Percentiles rank a stretch among this genome's conserved stretches.
These are phyloP conservation scores for Vitis amurensis DNA, from an alignment of 164 flowering plant genomes.

Conservation along the genomic window DNA sequence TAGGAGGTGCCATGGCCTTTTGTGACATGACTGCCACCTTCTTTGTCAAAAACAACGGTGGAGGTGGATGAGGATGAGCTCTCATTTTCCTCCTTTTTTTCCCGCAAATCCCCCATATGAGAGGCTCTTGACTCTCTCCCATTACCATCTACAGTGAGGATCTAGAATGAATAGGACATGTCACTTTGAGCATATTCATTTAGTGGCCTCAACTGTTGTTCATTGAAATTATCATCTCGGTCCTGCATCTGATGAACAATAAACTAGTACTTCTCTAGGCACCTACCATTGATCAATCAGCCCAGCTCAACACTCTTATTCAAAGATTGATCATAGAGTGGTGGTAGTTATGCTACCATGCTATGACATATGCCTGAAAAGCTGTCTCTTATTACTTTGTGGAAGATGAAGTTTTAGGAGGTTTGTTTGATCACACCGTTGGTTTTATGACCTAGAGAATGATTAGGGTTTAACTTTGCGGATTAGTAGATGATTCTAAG, in stretches of 20 bases:
- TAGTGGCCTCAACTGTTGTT: slow-evolving; percentile 6
- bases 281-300: background rate
- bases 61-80: background rate
- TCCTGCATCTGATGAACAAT: background rate
- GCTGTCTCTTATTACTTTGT: background rate
- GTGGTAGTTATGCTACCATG: no score
- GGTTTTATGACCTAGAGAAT: slow-evolving; percentile 4
- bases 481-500: slow-evolving; percentile 14
- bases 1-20: slow-evolving; percentile 8
- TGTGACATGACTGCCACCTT: slow-evolving; percentile 20
- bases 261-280: background rate
- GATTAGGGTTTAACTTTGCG: slow-evolving; percentile 10
- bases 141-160: slow-evolving; percentile 9
- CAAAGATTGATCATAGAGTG: no score
- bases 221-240: background rate
- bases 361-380: no score
- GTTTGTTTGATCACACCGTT: slow-evolving; percentile 10
- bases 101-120: background rate
- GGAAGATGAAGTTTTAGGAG: slow-evolving; percentile 2
- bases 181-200: slow-evolving; percentile 11
- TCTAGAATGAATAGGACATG: slow-evolving; percentile 21
- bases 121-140: background rate
- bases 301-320: background rate
- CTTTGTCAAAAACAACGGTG: background rate
- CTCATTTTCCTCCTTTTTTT: background rate